Conservation (phyloP, 1,284 basidiomycete genomes). For the Bondarzewia mesenterica region DNA sequence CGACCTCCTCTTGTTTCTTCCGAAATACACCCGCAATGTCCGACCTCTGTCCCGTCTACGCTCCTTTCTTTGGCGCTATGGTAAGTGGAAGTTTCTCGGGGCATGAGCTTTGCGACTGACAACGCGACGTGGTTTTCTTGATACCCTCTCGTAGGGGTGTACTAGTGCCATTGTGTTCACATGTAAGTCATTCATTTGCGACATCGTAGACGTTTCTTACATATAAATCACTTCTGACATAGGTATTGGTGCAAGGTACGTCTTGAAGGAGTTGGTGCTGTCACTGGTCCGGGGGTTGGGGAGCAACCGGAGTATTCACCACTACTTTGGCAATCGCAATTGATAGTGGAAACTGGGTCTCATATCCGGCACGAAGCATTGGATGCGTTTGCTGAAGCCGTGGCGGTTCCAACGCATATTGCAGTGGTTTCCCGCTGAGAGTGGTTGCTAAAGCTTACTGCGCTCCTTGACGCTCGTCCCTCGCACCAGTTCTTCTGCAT, state of each 20-base stretch:
- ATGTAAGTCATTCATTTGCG: conserved; percentile 51
- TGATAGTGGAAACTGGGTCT: too few species aligned
- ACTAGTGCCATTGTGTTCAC: conserved; percentile 97
- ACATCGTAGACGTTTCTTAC: not conserved
- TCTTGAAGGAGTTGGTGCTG: conserved; percentile 4
- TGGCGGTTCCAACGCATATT: too few species aligned
- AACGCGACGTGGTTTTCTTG: conserved; percentile 8
- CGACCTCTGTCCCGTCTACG: conserved; percentile 89
- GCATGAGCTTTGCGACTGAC: not conserved
- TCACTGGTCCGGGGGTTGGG: too few species aligned
- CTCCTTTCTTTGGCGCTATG: conserved; percentile 97
- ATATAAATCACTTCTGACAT: conserved; percentile 6
- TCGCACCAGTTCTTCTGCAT: not conserved
- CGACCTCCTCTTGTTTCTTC: not conserved
- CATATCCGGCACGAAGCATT: too few species aligned
- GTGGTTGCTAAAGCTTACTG: not conserved
- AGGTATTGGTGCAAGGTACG: conserved; percentile 72
- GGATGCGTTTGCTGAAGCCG: too few species aligned
- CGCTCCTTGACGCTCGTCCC: not conserved
- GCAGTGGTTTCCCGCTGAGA: not conserved
- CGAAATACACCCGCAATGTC: conserved; percentile 45
- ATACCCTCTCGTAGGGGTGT: conserved; percentile 59
- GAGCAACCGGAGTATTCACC: too few species aligned
- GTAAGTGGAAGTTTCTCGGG: conserved; percentile 34
- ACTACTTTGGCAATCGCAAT: too few species aligned